These are phyloP conservation scores for Mycena crocata DNA, from an alignment of 768 basidiomycete species.

Conservation along the genomic window DNA sequence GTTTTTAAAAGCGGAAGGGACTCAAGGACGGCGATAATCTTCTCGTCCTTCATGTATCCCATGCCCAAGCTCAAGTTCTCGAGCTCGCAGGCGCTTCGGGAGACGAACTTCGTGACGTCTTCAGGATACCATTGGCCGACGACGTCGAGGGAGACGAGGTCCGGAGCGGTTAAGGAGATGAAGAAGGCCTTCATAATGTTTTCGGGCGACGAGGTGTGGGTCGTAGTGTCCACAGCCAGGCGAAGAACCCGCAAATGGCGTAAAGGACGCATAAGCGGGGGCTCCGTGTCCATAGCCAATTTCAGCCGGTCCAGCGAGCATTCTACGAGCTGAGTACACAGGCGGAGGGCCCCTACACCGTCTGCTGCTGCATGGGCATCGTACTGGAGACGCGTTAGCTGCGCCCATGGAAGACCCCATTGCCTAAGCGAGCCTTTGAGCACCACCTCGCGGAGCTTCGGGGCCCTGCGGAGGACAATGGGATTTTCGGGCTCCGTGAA, in stretches of 20 bases:
- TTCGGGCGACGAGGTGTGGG: background rate
- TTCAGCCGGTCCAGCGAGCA: conserved; percentile 18
- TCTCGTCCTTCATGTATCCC: conserved; percentile 29
- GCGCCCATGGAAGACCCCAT: conserved; percentile 27
- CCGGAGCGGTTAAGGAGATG: conserved; percentile 5
- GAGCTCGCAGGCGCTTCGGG: conserved; percentile 19
- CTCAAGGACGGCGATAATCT: conserved; percentile 20
- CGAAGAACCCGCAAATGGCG: conserved; percentile 18
- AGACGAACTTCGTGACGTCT: conserved; percentile 21
- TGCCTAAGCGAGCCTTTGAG: conserved; percentile 7
- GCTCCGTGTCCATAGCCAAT: background rate
- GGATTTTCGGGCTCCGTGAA: background rate
- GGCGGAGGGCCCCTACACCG: conserved; percentile 3
- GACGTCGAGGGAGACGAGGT: conserved; percentile 18
- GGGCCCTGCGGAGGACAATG: background rate
- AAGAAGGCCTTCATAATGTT: conserved; percentile 20
- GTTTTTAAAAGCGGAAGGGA: conserved; percentile 5
- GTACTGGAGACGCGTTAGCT: conserved; percentile 28
- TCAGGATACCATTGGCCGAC: conserved; percentile 22
- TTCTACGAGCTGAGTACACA: conserved; percentile 21
- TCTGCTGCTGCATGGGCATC: background rate
- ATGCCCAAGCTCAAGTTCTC: conserved; percentile 14
- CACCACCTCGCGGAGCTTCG: conserved; percentile 14
- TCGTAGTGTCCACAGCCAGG: conserved; percentile 6
- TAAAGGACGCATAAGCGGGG: background rate